These are phyloP conservation scores for Tulasnella sp. DNA, from an alignment of 768 basidiomycete species.

Conservation along the genomic window DNA sequence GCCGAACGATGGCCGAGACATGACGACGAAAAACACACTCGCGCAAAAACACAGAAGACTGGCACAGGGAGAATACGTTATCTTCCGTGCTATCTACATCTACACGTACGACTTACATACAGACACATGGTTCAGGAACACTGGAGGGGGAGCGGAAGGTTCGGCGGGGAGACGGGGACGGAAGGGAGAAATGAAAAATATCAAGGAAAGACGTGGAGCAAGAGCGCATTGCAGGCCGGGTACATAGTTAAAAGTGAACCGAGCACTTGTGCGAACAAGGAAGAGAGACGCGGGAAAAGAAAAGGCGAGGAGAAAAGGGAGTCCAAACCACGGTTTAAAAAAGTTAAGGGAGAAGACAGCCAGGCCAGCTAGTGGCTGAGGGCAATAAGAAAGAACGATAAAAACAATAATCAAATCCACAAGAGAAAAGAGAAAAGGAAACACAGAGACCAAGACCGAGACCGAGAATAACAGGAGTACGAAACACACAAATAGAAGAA, in stretches of 20 bases:
- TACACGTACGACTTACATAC: not conserved
- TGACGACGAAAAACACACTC: not conserved
- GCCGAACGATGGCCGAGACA: not conserved
- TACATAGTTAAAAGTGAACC: not conserved
- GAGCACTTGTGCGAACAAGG: not conserved
- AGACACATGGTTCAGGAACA: not conserved
- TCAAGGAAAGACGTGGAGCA: not conserved
- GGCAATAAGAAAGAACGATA: constrained; percentile 2
- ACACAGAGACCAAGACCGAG: not conserved
- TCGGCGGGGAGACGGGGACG: not conserved
- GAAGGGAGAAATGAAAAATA: not conserved
- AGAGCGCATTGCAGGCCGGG: not conserved
- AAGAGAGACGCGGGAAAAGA: not conserved
- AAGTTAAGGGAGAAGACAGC: not conserved
- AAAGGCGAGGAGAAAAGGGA: not conserved
- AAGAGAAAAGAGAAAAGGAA: not conserved
- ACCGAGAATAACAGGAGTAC: not conserved
- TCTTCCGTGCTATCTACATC: not conserved
- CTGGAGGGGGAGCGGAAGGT: not conserved
- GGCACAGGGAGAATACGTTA: not conserved
- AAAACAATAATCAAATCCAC: constrained; percentile 4
- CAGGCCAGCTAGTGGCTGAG: constrained; percentile 3
- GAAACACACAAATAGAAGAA: not conserved
- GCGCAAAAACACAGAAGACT: not conserved
- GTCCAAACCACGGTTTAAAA: not conserved